phyloP scores from a whole-genome alignment of 257 asterid genomes.

The Ehretia macrophylla region DNA sequence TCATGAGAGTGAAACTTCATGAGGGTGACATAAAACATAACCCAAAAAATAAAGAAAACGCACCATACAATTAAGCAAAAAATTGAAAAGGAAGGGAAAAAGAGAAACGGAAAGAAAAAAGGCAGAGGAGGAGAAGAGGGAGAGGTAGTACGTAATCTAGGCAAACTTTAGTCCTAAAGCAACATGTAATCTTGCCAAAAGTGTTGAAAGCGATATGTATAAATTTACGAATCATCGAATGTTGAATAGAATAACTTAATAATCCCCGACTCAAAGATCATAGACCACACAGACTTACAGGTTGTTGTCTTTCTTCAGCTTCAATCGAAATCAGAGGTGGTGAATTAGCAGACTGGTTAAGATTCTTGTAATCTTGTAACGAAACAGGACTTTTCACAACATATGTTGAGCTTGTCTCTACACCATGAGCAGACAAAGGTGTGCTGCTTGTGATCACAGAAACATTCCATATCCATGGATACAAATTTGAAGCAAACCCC shows the following conservation, averaged over 20 bases:
- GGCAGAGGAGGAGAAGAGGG: no score
- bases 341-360: conserved; percentile 29
- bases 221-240: no score
- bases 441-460: conserved; percentile 5
- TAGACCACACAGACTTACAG: neutral
- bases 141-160: no score
- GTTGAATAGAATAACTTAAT: no score
- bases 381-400: neutral
- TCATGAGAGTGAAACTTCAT: no score
- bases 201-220: no score
- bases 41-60: no score
- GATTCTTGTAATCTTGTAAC: neutral
- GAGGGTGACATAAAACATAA: no score
- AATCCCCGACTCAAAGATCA: no score
- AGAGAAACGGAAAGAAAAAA: neutral
- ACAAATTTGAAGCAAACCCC: conserved; percentile 20
- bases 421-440: neutral
- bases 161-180: no score
- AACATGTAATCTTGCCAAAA: no score
- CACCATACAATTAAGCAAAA: neutral
- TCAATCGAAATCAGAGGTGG: conserved; percentile 22
- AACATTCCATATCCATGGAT: conserved; percentile 34
- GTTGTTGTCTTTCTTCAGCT: conserved; percentile 20
- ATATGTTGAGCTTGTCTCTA: no score
- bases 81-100: neutral